phyloP scores from a whole-genome alignment of 495 filamentous ascomycete genomes.

The Aspergillus kassunensis region DNA sequence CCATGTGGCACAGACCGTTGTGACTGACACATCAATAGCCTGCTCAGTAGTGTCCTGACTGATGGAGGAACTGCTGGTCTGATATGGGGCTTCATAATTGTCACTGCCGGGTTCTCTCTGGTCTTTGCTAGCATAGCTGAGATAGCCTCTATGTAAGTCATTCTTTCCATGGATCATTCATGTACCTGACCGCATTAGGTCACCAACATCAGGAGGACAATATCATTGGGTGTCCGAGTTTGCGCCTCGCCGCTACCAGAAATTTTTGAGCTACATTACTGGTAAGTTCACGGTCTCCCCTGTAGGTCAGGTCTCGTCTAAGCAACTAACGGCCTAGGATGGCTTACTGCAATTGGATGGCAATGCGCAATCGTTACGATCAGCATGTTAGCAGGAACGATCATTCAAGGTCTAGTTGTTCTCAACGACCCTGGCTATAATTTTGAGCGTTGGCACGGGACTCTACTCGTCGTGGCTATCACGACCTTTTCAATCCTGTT shows the following conservation, averaged over 20 bases:
- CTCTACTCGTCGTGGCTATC: constrained; percentile 53
- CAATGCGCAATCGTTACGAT: constrained; percentile 51
- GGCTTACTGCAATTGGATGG: constrained; percentile 60
- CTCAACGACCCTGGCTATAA: constrained; percentile 45
- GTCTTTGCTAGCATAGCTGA: constrained; percentile 52
- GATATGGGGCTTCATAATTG: constrained; percentile 53
- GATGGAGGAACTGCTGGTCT: constrained; percentile 55
- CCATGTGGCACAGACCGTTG: not conserved
- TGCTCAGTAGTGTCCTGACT: constrained; percentile 42
- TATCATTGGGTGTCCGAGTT: constrained; percentile 61
- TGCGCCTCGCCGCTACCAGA: constrained; percentile 49
- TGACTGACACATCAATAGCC: constrained; percentile 20
- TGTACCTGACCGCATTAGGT: constrained; percentile 22
- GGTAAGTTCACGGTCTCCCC: constrained; percentile 24
- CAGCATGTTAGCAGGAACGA: constrained; percentile 51
- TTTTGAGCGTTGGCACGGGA: constrained; percentile 56
- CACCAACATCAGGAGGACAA: constrained; percentile 48
- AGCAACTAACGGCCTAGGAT: constrained; percentile 39
- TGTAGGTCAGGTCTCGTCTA: not conserved
- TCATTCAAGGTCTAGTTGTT: constrained; percentile 57
- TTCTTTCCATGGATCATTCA: not conserved
- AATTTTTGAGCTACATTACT: constrained; percentile 57
- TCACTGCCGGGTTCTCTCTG: constrained; percentile 41
- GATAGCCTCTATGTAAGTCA: constrained; percentile 52
- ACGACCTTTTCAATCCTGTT: constrained; percentile 48